Base-by-base conservation (phyloP, 495 filamentous ascomycete species). In the Penicillium taxi region DNA sequence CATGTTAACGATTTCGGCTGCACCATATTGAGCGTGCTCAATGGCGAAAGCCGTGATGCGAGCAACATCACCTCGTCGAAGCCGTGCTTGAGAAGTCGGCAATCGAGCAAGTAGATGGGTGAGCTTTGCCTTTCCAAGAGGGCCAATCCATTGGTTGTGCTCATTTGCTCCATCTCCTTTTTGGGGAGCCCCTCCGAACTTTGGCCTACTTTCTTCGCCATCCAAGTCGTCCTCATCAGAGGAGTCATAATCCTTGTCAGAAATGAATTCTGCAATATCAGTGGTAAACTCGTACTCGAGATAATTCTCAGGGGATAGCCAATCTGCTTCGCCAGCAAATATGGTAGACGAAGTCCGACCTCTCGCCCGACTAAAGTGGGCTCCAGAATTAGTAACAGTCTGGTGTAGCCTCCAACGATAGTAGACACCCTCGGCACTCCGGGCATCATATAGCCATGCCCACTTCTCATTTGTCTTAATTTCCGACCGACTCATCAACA, bases 321-420 rank as follows among this genome's bases (percentile, higher is more conserved):
- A 95, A 24, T 66, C 68, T 28, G 82, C 66, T 29, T 73, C 75
- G 9, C 75, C 78, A 50, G 87, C 81, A 40, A 91, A 87, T 0
- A 93, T 63, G 1, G 53, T 34, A 5, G 67, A 54, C 3, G 53
- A 26, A 9, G 41, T 52, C 18, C 48, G 52, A 17, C 41, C 34
- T 23, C 50, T 47, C 1, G 53, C 51, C 38, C 47, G 64, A 37
- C 46, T 55, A 13, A 34, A 41, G 39, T 48, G 35, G 7, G 40
- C 19, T 50, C 59, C 29, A 15, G 55, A 47, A 17, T 67, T 63
- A 2, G 85, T 88, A 22, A 88, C 66, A 18, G 87, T 70, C 44
- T 87, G 77, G 87, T 86, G 96, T 35, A 96, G 50, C 32, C 84
- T 81, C 84, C 86, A 96, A 11, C 89, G 77, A 59, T 94, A 96